Percentiles rank a stretch among this genome's conserved stretches.
These are phyloP conservation scores for Blastobotrys petasosporus DNA, from an alignment of 1,139 yeast genomes.

Conservation along the genomic window DNA sequence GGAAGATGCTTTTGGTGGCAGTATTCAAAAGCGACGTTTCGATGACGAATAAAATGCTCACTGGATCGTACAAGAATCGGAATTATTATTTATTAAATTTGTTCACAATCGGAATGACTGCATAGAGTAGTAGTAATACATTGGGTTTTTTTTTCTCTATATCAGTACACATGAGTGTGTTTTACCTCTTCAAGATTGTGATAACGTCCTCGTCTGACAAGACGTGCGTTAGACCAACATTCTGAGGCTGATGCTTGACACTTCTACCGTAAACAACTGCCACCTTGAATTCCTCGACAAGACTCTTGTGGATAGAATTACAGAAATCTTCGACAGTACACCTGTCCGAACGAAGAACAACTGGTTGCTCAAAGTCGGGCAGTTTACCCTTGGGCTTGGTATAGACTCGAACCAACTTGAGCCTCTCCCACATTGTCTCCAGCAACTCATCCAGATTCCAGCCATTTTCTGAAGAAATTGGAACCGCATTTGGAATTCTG, in stretches of 20 bases:
- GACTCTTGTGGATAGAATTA: constrained; percentile 89
- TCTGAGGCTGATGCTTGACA: constrained; percentile 98
- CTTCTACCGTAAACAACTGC: constrained; percentile 89
- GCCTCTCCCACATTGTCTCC: constrained; percentile 90
- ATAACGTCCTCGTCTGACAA: constrained; percentile 96
- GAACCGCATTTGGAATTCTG: constrained; percentile 94
- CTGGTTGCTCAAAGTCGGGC: constrained; percentile 94
- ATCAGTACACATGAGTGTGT: background rate
- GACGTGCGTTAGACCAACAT: constrained; percentile 77
- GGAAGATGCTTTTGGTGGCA: background rate
- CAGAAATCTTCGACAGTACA: constrained; percentile 93
- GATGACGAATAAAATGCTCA: background rate
- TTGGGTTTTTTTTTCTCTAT: background rate
- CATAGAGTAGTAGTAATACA: background rate
- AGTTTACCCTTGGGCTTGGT: constrained; percentile 93
- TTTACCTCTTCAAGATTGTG: constrained; percentile 74
- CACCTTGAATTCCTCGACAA: constrained; percentile 86
- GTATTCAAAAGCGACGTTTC: constrained; percentile 1
- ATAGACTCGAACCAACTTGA: constrained; percentile 87
- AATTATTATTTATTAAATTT: too few species aligned
- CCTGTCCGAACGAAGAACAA: constrained; percentile 74
- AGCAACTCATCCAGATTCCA: constrained; percentile 95
- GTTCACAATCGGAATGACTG: too few species aligned
- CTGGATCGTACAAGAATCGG: background rate
- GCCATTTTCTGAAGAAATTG: constrained; percentile 89